A percentile compares a stretch with the other conserved stretches of the same genome.
Evolutionary conservation across 345 rosid species (phyloP).

Genomic region (Clausena lansium): DNA sequence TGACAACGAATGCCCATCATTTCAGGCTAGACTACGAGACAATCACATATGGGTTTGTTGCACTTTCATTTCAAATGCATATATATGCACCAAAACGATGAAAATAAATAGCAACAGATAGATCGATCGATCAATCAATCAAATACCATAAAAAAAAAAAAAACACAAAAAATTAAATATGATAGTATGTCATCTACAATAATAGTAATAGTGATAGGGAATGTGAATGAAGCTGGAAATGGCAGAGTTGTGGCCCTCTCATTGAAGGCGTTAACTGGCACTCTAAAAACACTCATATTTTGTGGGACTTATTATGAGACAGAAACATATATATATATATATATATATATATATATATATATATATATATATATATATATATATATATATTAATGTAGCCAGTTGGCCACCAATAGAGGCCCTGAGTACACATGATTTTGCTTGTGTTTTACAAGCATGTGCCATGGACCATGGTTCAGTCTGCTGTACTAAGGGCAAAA

Average conservation of each 20-base stretch:
- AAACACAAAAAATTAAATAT: neutral
- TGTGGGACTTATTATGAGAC: no score
- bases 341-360: no score
- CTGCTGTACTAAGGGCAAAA: neutral
- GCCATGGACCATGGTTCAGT: neutral
- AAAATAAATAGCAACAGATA: neutral
- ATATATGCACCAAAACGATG: neutral
- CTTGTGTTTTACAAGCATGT: neutral
- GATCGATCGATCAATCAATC: neutral
- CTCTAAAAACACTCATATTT: neutral
- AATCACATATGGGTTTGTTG: neutral
- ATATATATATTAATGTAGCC: neutral
- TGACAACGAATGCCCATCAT: neutral
- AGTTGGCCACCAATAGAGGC: neutral
- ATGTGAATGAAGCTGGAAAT: neutral
- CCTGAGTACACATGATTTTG: neutral
- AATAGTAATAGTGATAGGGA: neutral
- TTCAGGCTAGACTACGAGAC: neutral
- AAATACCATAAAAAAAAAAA: neutral
- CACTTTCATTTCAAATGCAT: neutral
- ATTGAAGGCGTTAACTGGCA: neutral
- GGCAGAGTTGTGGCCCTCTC: conserved; percentile 2
- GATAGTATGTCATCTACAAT: neutral
- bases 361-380: no score
- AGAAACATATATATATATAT: neutral